Conservation (phyloP, 352 stramenopile genomes). For the Phytophthora nicotianae region DNA sequence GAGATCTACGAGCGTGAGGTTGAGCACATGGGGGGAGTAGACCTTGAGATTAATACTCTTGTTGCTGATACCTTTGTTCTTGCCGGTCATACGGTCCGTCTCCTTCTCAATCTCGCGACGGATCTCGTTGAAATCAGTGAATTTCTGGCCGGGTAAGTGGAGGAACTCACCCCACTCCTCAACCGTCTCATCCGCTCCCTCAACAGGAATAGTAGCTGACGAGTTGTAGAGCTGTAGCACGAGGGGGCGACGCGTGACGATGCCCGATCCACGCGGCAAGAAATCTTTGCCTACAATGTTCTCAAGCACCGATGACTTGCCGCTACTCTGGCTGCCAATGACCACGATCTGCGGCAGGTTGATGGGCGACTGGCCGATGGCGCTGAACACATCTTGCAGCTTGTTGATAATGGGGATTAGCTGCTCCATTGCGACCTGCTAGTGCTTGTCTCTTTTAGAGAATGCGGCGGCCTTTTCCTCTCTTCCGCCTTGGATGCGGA, state of each 20-base stretch:
- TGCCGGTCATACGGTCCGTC: constrained; percentile 95
- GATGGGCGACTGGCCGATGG: constrained; percentile 94
- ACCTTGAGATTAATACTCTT: constrained; percentile 99
- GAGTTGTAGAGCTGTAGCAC: constrained; percentile 99
- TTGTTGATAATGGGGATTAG: constrained; percentile 99
- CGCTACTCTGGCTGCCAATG: constrained; percentile 96
- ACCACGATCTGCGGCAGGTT: constrained; percentile 99
- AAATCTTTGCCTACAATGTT: constrained; percentile 96
- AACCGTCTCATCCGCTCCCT: constrained; percentile 31
- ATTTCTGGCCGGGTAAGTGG: constrained; percentile 95
- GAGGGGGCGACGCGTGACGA: constrained; percentile 98
- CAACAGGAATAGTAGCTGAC: constrained; percentile 23
- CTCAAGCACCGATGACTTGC: constrained; percentile 97
- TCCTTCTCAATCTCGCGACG: constrained; percentile 97
- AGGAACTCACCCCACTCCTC: constrained; percentile 99
- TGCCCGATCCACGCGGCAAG: constrained; percentile 96
- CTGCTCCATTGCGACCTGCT: constrained; percentile 92
- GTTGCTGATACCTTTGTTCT: constrained; percentile 98
- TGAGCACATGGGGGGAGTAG: constrained; percentile 97
- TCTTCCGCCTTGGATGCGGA: constrained; percentile 9
- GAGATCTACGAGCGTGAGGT: constrained; percentile 99
- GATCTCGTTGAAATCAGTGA: constrained; percentile 97
- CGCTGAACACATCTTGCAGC: constrained; percentile 98
- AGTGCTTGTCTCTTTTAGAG: background rate
- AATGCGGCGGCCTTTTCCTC: constrained; percentile 5